Base-by-base conservation (phyloP, 1,284 basidiomycete genomes). In the Irpex rosettiformis region DNA sequence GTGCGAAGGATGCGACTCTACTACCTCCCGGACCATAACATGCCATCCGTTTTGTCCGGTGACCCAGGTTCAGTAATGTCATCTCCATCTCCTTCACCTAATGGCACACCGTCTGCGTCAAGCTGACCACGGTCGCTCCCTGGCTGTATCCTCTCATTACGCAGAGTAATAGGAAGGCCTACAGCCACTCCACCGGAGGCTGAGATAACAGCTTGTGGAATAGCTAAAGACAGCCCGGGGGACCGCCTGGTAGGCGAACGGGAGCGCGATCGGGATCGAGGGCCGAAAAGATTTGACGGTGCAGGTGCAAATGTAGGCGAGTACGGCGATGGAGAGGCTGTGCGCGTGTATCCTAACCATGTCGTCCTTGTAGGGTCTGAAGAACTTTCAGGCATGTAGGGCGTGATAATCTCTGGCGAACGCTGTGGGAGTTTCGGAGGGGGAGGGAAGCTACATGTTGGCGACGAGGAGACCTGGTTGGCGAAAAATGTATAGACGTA, bases 401-500 rank as follows among this genome's bases (percentile, higher is more conserved):
- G 47, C 29, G 37, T 28, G 30, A 48, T 33, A 8, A 56, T n/a
- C 30, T 56, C 55, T 47, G 55, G 55, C 42, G 43, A 40, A 8
- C 49, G 55, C n/a, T 18, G 37, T n/a, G 33, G 52, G 3, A 11
- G 22, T 43, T 45, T 42, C 45, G 21, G 42, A 16, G 18, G 11
- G 11, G 47, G 11, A 16, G 54, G 47, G 13, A 54, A 49, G 18
- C 45, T 30, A 47, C 55, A 53, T 10, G 55, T 28, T 3, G 58
- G 62, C 5, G 43, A 27, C 2, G 56, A 53, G 25, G 53, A 54
- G 2, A 64, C 63, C 13, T 56, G 60, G 45, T 59, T 58, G 18
- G 60, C 52, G 48, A 64, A 64, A 54, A 64, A 64, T 1, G 61
- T 64, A 43, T 64, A 61, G 5, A 64, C 63, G 45, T 61, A 62